phyloP scores from a whole-genome alignment of 2,329 filamentous ascomycete species.

The Trichoderma hamatum region DNA sequence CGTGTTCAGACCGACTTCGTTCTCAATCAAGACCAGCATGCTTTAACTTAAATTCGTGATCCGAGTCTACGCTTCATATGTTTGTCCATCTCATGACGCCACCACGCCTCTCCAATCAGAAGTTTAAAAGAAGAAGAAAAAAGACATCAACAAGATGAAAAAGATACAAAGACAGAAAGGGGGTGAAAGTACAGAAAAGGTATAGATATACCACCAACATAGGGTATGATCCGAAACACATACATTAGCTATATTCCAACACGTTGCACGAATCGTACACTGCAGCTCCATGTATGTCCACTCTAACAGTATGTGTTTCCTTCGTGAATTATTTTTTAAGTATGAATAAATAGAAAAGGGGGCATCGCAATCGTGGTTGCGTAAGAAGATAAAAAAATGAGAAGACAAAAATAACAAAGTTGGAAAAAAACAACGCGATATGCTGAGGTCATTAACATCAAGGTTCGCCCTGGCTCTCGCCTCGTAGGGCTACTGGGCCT shows the following conservation, averaged over 20 bases:
- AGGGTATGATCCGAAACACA: conserved; percentile 26
- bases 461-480: conserved; percentile 33
- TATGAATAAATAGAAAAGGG: neutral
- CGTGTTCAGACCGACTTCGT: conserved; percentile 1
- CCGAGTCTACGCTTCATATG: conserved; percentile 18
- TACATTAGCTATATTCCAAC: conserved; percentile 24
- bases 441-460: conserved; percentile 24
- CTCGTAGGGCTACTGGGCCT: conserved; percentile 54
- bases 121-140: conserved; percentile 1
- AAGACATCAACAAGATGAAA: neutral
- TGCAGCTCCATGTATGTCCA: conserved; percentile 23
- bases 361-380: neutral
- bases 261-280: conserved; percentile 24
- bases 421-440: conserved; percentile 5
- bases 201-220: conserved; percentile 2
- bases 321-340: conserved; percentile 17
- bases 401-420: neutral
- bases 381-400: neutral
- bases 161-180: neutral
- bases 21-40: conserved; percentile 16
- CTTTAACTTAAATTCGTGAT: conserved; percentile 9
- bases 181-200: conserved; percentile 7
- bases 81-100: conserved; percentile 21
- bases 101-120: conserved; percentile 10
- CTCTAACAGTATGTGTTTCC: conserved; percentile 3